A percentile compares a stretch with the other conserved stretches of the same genome.
Evolutionary conservation across 2,329 filamentous ascomycete genomes (phyloP).

Genomic region (Penicillium sp.): DNA sequence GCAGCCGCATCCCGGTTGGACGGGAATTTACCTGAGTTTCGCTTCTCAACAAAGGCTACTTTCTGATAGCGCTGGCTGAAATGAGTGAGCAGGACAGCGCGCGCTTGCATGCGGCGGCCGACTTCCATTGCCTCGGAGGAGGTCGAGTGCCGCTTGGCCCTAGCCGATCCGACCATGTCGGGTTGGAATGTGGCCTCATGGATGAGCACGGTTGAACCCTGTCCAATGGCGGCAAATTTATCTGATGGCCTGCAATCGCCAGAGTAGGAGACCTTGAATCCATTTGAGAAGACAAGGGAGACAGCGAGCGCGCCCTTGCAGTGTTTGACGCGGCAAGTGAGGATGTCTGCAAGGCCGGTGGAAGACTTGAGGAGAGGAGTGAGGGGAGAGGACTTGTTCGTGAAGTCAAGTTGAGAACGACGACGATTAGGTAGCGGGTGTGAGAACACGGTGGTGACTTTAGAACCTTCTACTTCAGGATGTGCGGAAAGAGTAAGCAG

Average conservation of each 20-base stretch:
- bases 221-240: constrained; percentile 67
- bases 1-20: constrained; percentile 6
- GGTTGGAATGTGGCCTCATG: constrained; percentile 97
- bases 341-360: constrained; percentile 64
- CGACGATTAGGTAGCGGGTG: constrained; percentile 29
- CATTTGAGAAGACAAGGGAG: constrained; percentile 71
- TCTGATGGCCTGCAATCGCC: constrained; percentile 84
- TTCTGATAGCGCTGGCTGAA: constrained; percentile 94
- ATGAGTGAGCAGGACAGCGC: constrained; percentile 81
- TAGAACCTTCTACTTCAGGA: constrained; percentile 16
- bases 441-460: constrained; percentile 26
- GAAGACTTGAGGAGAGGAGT: constrained; percentile 46
- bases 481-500: constrained; percentile 51
- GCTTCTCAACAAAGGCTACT: constrained; percentile 50
- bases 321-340: constrained; percentile 68
- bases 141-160: constrained; percentile 86
- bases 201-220: constrained; percentile 75
- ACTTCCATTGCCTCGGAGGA: constrained; percentile 79
- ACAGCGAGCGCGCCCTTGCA: constrained; percentile 76
- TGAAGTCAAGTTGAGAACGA: constrained; percentile 26
- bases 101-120: constrained; percentile 73
- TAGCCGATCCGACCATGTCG: constrained; percentile 71
- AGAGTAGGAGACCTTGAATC: constrained; percentile 86
- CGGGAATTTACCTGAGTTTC: constrained; percentile 11
- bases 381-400: constrained; percentile 26